A percentile compares a stretch with the other conserved stretches of the same genome.
phyloP scores from a whole-genome alignment of 2,329 filamentous ascomycete species.

The Lasiodiplodia sp. region DNA sequence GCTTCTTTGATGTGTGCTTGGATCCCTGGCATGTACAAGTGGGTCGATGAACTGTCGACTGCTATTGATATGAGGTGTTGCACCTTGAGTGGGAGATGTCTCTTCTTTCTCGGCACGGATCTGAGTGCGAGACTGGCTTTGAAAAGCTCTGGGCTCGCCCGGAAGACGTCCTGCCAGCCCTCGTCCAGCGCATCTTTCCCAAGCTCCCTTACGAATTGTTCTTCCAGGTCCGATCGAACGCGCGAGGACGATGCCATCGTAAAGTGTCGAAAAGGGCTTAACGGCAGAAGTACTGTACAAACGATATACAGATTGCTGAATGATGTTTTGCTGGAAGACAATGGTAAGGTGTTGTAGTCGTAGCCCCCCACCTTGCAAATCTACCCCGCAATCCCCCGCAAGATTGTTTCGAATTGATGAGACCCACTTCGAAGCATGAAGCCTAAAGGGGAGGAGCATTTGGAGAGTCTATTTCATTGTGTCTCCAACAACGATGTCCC shows the following conservation, averaged over 20 bases:
- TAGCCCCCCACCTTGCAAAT: neutral
- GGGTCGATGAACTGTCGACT: constrained; percentile 54
- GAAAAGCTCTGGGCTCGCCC: constrained; percentile 42
- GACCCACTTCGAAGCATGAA: too few species aligned
- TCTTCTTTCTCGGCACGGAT: constrained; percentile 40
- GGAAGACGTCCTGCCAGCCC: constrained; percentile 40
- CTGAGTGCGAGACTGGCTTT: constrained; percentile 39
- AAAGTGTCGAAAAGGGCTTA: neutral
- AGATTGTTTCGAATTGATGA: neutral
- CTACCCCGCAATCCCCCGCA: constrained; percentile 13
- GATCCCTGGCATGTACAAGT: constrained; percentile 55
- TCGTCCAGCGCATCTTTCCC: constrained; percentile 38
- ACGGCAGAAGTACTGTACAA: neutral
- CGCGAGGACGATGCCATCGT: neutral
- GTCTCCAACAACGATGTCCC: too few species aligned
- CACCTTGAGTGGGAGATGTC: constrained; percentile 50
- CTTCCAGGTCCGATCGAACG: neutral
- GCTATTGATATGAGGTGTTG: constrained; percentile 54
- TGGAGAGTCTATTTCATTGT: too few species aligned
- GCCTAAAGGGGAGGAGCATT: too few species aligned
- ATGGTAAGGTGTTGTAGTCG: neutral
- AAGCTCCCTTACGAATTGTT: constrained; percentile 37
- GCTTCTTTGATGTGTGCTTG: constrained; percentile 51
- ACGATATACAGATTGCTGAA: neutral
- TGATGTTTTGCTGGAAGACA: neutral